phyloP scores from a whole-genome alignment of 371 early-diverging fungal genomes.

The Rhizopus stolonifer region DNA sequence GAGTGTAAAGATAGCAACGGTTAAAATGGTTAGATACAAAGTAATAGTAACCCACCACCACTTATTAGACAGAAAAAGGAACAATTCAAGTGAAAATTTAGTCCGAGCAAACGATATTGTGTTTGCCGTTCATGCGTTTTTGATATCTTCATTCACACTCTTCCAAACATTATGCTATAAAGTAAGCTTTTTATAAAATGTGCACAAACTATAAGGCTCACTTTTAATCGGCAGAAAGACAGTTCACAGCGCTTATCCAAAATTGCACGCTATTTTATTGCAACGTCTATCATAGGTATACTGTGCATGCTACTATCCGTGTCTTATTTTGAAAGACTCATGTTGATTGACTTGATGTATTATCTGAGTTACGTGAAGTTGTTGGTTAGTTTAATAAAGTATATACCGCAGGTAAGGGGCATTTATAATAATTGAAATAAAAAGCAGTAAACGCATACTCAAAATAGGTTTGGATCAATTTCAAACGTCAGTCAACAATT shows the following conservation, averaged over 20 bases:
- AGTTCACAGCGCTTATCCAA: slow-evolving; percentile 41
- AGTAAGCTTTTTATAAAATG: slow-evolving; percentile 30
- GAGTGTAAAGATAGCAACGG: slow-evolving; percentile 52
- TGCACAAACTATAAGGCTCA: neutral
- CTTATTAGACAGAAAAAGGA: slow-evolving; percentile 56
- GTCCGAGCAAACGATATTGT: slow-evolving; percentile 88
- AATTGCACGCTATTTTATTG: slow-evolving; percentile 40
- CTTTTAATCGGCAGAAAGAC: slow-evolving; percentile 16
- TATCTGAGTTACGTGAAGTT: slow-evolving; percentile 82
- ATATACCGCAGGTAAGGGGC: slow-evolving; percentile 76
- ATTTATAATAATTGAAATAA: neutral
- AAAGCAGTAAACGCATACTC: neutral
- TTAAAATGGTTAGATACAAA: too few species aligned
- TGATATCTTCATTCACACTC: slow-evolving; percentile 66
- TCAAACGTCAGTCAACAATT: slow-evolving; percentile 72
- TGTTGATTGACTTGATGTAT: slow-evolving; percentile 72
- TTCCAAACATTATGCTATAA: slow-evolving; percentile 77
- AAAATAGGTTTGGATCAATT: slow-evolving; percentile 71
- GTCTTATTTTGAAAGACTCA: slow-evolving; percentile 23
- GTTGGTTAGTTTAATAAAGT: slow-evolving; percentile 77
- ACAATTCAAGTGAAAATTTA: slow-evolving; percentile 67
- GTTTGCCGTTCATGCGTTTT: slow-evolving; percentile 84
- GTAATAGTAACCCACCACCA: too few species aligned
- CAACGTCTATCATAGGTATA: slow-evolving; percentile 37
- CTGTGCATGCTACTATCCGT: slow-evolving; percentile 30